These are phyloP conservation scores for Macaranga tanarius DNA, from an alignment of 441 rosid species.

Conservation along the genomic window DNA sequence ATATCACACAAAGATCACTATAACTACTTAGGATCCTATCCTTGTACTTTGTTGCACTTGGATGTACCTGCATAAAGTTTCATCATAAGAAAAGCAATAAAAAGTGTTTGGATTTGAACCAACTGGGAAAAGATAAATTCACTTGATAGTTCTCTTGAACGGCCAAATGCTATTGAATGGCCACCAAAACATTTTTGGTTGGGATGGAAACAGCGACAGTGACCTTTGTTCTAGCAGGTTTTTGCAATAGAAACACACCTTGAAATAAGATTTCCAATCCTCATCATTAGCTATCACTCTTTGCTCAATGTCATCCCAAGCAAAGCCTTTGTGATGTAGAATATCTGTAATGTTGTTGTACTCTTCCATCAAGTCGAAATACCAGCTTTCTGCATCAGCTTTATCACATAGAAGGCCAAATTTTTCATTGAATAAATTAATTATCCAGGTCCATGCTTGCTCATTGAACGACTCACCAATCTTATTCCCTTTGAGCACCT, in stretches of 20 bases:
- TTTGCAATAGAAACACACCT: conserved; percentile 36
- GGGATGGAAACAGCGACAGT: background rate
- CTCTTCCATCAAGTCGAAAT: conserved; percentile 45
- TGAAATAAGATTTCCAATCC: conserved; percentile 40
- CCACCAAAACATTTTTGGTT: background rate
- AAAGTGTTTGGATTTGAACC: background rate
- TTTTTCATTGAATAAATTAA: conserved; percentile 34
- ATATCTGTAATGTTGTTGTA: conserved; percentile 36
- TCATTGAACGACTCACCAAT: conserved; percentile 34
- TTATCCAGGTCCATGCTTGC: conserved; percentile 41
- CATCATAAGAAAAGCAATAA: background rate
- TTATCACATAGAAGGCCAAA: conserved; percentile 39
- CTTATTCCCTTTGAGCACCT: conserved; percentile 37
- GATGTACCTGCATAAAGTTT: conserved; percentile 35
- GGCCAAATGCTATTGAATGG: background rate
- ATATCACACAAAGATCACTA: conserved; percentile 31
- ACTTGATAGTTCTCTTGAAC: no score
- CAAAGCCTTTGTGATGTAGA: conserved; percentile 37
- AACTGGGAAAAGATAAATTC: background rate
- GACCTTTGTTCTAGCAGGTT: background rate
- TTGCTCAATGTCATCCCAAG: conserved; percentile 42
- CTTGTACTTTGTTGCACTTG: conserved; percentile 30
- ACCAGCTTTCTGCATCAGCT: conserved; percentile 35
- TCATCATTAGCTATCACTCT: conserved; percentile 33
- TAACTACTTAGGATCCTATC: conserved; percentile 28